Base-by-base conservation (phyloP, 148 eudicot genomes). In the Simmondsia chinensis region DNA sequence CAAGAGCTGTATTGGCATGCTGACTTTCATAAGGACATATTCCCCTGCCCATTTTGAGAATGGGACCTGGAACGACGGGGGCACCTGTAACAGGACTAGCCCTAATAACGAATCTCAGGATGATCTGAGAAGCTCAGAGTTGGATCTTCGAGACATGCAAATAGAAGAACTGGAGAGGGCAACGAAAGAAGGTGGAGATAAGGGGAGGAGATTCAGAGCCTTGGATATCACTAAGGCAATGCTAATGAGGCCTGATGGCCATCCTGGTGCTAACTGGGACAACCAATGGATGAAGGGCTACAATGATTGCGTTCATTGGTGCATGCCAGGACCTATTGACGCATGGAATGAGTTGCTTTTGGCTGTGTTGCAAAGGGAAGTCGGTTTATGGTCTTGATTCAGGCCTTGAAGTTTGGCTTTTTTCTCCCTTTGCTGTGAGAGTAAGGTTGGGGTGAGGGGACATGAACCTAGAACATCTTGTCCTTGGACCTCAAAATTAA, bases 21-120 rank as follows among this genome's bases (percentile, higher is more conserved):
- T 59, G 26, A 61, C 77, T 17, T 26, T 86, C 6, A 15, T 79
- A 49, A 70, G 84, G 73, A 86, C 95, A 9, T 86, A 66, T 33
- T 77, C 95, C n/a, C 91, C 86, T 1, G 52, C 80, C 9, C 91
- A 86, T 52, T 86, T 86, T 14, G 87, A 86, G 70, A 48, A 70
- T 3, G 83, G 95, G 50, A 20, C 65, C 0, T 86, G 87, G 91
- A 49, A 86, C 57, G 40, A 28, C 0, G 87, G 91, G 10, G 95
- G 95, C 8, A 33, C 39, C 3, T 86, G 95, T 44, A 71, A 73
- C 6, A 56, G 77, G 47, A 81, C 83, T 2, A 29, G 72, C 8
- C 91, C 91, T n/a, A 30, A 48, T 4, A 31, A 4, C 13, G 51
- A 56, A 22, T 32, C 22, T 4, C 16, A 49, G 42, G 42, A 44